These are phyloP conservation scores for Pilobolus umbonatus DNA, from an alignment of 192 early-diverging fungal species.

Conservation along the genomic window DNA sequence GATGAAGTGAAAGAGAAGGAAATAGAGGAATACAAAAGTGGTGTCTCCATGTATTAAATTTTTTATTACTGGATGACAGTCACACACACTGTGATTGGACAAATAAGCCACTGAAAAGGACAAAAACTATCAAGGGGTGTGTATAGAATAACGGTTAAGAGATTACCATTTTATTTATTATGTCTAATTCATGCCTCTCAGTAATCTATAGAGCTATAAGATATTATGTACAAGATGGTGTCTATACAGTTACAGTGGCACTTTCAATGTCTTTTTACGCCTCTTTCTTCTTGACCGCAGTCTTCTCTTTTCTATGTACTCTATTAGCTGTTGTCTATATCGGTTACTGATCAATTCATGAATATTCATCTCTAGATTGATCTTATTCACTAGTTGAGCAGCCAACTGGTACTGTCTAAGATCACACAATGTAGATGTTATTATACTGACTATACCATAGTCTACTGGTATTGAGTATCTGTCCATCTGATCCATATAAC, in stretches of 20 bases:
- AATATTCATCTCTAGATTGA: background rate
- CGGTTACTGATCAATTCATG: constrained; percentile 1
- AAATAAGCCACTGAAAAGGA: background rate
- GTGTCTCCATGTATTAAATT: background rate
- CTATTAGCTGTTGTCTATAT: constrained; percentile 1
- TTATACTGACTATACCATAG: constrained; percentile 7
- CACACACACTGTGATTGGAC: background rate
- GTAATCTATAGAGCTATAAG: too few species aligned
- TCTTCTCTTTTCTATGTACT: background rate
- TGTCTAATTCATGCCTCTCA: too few species aligned
- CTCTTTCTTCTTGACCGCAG: background rate
- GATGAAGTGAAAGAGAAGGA: constrained; percentile 9
- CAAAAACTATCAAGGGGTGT: too few species aligned
- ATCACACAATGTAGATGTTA: constrained; percentile 5
- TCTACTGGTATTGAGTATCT: background rate
- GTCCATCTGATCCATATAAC: constrained; percentile 14
- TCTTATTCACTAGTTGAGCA: background rate
- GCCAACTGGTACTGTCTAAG: background rate
- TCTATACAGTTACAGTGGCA: too few species aligned
- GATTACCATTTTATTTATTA: too few species aligned
- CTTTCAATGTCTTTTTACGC: background rate
- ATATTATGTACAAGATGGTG: too few species aligned
- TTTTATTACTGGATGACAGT: background rate
- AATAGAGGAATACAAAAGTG: background rate
- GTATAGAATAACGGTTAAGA: too few species aligned